These are phyloP conservation scores for Yamadazyma buinensis DNA, from an alignment of 1,139 yeast species.

Conservation along the genomic window DNA sequence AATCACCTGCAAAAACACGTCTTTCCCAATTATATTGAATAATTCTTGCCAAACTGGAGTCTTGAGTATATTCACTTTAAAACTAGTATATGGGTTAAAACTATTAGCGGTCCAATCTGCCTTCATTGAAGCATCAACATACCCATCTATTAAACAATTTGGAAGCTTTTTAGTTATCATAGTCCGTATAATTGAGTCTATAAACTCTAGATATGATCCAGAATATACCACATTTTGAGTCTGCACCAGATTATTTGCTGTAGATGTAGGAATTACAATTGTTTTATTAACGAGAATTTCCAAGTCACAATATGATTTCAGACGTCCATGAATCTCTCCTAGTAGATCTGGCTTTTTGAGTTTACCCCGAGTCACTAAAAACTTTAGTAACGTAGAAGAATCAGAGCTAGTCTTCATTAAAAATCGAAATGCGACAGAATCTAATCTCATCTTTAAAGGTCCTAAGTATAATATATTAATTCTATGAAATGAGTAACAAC, in stretches of 20 bases:
- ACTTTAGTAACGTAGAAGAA: not conserved
- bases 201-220: constrained; percentile 20
- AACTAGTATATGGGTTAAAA: constrained; percentile 22
- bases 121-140: constrained; percentile 15
- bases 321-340: not conserved
- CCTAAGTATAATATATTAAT: too few relatives aligned
- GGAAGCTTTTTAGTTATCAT: constrained; percentile 16
- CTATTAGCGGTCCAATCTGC: constrained; percentile 12
- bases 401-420: not conserved
- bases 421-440: too few relatives aligned
- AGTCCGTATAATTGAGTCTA: constrained; percentile 20
- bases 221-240: not conserved
- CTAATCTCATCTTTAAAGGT: too few relatives aligned
- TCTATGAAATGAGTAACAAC: too few relatives aligned
- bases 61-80: constrained; percentile 28
- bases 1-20: constrained; percentile 28
- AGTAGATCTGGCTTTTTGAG: not conserved
- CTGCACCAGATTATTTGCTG: not conserved
- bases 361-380: not conserved
- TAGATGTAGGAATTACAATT: not conserved
- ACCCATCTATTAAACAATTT: constrained; percentile 26
- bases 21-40: constrained; percentile 27
- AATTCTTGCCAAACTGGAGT: constrained; percentile 33
- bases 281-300: not conserved
- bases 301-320: constrained; percentile 1